phyloP scores from a whole-genome alignment of 257 asterid species.

The Misopates orontium region DNA sequence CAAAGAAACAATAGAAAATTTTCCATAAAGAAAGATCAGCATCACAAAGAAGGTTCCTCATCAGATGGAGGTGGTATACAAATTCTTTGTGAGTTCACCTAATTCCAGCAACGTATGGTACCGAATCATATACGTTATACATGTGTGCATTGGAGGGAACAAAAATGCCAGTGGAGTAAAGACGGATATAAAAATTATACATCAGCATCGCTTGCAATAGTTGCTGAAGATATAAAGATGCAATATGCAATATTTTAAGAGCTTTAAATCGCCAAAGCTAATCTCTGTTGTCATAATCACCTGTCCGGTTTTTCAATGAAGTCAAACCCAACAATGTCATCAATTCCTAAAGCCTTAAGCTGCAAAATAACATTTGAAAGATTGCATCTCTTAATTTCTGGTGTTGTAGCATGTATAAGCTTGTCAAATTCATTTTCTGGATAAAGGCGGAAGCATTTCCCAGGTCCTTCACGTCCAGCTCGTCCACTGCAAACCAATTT shows the following conservation, averaged over 20 bases:
- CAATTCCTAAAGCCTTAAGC: slow-evolving; percentile 92
- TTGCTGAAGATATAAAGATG: slow-evolving; percentile 3
- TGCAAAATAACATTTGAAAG: slow-evolving; percentile 91
- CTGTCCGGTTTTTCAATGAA: slow-evolving; percentile 92
- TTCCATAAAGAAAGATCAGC: too few relatives aligned
- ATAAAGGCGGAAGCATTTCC: slow-evolving; percentile 96
- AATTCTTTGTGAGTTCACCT: too few relatives aligned
- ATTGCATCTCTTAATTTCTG: slow-evolving; percentile 92
- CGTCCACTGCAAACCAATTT: slow-evolving; percentile 65
- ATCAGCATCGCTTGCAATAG: not conserved
- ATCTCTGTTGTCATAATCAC: slow-evolving; percentile 38
- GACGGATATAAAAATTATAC: not conserved
- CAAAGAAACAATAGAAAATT: too few relatives aligned
- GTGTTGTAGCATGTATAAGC: slow-evolving; percentile 76
- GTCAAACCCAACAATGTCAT: slow-evolving; percentile 81
- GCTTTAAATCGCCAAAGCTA: not conserved
- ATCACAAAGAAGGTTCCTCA: too few relatives aligned
- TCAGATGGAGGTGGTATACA: too few relatives aligned
- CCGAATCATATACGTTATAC: too few relatives aligned
- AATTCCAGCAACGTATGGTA: too few relatives aligned
- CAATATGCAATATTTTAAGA: slow-evolving; percentile 1
- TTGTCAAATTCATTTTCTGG: slow-evolving; percentile 88
- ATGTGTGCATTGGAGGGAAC: not conserved
- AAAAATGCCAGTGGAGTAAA: not conserved
- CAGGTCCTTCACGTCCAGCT: slow-evolving; percentile 99